Evolutionary conservation across 208 protist species (phyloP).

Genomic region (Trypanosoma rangeli): DNA sequence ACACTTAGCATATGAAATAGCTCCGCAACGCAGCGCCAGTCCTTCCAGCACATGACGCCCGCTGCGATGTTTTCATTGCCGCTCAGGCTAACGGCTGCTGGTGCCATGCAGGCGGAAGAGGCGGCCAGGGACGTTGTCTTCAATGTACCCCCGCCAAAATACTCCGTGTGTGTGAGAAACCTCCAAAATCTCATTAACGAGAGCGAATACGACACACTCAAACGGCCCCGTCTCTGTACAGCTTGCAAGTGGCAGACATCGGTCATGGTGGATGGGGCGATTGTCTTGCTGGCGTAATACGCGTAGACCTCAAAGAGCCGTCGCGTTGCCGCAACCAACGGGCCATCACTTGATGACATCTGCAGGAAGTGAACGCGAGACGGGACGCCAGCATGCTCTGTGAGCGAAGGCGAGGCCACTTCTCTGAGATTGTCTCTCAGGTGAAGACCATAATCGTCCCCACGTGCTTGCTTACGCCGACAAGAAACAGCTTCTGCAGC

Average conservation of each 20-base stretch:
- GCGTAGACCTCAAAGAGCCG: constrained; percentile 26
- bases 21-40: constrained; percentile 49
- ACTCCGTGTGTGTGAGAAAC: constrained; percentile 36
- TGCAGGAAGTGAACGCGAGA: not conserved
- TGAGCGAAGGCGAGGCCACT: not conserved
- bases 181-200: constrained; percentile 37
- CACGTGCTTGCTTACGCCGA: not conserved
- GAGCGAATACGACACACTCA: constrained; percentile 24
- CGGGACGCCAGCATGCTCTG: not conserved
- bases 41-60: constrained; percentile 31
- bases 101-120: not conserved
- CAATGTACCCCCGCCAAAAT: constrained; percentile 13
- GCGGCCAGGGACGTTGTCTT: not conserved
- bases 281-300: constrained; percentile 19
- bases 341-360: not conserved
- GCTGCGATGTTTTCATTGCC: not conserved
- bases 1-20: constrained; percentile 50
- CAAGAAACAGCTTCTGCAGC: not conserved
- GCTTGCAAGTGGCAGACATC: not conserved
- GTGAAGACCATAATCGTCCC: not conserved
- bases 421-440: not conserved
- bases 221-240: not conserved
- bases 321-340: constrained; percentile 4
- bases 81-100: not conserved
- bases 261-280: not conserved